A percentile compares a stretch with the other conserved stretches of the same genome.
phyloP scores from a whole-genome alignment of 768 basidiomycete species.

The Collybiopsis confluens region DNA sequence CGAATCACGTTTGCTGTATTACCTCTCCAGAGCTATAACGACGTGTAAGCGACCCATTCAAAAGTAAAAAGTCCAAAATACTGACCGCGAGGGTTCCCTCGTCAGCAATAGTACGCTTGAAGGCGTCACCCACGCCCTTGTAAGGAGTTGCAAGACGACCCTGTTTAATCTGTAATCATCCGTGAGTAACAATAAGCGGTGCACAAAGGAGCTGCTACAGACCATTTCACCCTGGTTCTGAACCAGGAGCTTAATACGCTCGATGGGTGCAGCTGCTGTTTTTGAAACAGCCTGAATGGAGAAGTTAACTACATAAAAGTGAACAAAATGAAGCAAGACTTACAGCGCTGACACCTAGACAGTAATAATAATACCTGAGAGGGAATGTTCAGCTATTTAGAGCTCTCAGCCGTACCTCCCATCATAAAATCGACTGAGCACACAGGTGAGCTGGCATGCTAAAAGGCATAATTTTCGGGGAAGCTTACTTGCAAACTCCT shows the following conservation, averaged over 20 bases:
- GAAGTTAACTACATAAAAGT: conserved; percentile 6
- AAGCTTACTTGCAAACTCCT: conserved; percentile 84
- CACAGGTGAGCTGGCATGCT: conserved; percentile 17
- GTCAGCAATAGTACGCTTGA: conserved; percentile 85
- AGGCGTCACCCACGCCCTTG: conserved; percentile 95
- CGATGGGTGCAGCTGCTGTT: conserved; percentile 98
- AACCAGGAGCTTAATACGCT: conserved; percentile 98
- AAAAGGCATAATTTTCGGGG: conserved; percentile 7
- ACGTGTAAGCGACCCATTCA: background rate
- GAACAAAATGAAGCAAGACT: conserved; percentile 21
- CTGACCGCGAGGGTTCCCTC: conserved; percentile 96
- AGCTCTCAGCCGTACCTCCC: conserved; percentile 39
- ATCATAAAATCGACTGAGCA: conserved; percentile 84
- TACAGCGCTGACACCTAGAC: conserved; percentile 78
- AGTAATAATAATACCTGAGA: background rate
- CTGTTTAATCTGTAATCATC: conserved; percentile 83
- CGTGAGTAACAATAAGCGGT: conserved; percentile 25
- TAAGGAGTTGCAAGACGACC: conserved; percentile 95
- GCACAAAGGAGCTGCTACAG: conserved; percentile 13
- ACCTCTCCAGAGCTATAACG: conserved; percentile 34
- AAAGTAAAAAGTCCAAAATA: conserved; percentile 38
- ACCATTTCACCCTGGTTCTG: conserved; percentile 99
- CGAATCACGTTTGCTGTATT: conserved; percentile 99
- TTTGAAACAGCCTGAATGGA: conserved; percentile 86
- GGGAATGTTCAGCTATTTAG: too few species aligned